A percentile compares a stretch with the other conserved stretches of the same genome.
Conservation (phyloP, 2,329 filamentous ascomycete species). For the Fusarium sp. region DNA sequence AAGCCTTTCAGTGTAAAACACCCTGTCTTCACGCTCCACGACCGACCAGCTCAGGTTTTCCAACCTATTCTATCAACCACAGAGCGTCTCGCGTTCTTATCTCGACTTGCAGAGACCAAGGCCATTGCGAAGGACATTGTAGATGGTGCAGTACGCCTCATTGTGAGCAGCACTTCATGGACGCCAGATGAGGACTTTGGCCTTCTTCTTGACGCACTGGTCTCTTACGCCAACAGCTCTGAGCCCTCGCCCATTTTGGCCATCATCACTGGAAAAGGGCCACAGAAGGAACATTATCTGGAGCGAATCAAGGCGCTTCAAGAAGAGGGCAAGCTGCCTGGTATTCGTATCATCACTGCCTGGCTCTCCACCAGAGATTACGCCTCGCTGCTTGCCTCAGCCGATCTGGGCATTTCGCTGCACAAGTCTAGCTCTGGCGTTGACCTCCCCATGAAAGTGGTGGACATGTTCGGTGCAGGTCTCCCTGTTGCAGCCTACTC, state of each 20-base stretch:
- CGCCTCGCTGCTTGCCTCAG: slow-evolving; percentile 84
- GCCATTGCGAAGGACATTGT: slow-evolving; percentile 72
- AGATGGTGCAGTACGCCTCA: slow-evolving; percentile 72
- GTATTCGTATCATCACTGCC: slow-evolving; percentile 82
- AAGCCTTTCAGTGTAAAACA: slow-evolving; percentile 75
- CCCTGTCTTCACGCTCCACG: slow-evolving; percentile 82
- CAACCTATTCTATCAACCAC: slow-evolving; percentile 71
- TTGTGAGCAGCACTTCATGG: slow-evolving; percentile 97
- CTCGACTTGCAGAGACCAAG: slow-evolving; percentile 74
- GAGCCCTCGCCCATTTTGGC: slow-evolving; percentile 79
- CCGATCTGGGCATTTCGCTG: slow-evolving; percentile 90
- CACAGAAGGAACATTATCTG: slow-evolving; percentile 84
- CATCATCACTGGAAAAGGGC: slow-evolving; percentile 95
- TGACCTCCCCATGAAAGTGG: slow-evolving; percentile 98
- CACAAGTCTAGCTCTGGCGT: slow-evolving; percentile 96
- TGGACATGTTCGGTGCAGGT: slow-evolving; percentile 98
- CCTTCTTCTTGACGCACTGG: slow-evolving; percentile 85
- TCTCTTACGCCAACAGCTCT: slow-evolving; percentile 74
- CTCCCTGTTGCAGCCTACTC: slow-evolving; percentile 91
- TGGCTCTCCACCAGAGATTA: slow-evolving; percentile 92
- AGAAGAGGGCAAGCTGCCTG: slow-evolving; percentile 73
- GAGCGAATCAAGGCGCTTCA: slow-evolving; percentile 74
- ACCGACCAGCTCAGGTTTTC: slow-evolving; percentile 88
- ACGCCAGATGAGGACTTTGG: slow-evolving; percentile 97
- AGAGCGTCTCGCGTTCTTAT: slow-evolving; percentile 73